Evolutionary conservation across 257 asterid genomes (phyloP).

Genomic region (Thymus quinquecostatus): DNA sequence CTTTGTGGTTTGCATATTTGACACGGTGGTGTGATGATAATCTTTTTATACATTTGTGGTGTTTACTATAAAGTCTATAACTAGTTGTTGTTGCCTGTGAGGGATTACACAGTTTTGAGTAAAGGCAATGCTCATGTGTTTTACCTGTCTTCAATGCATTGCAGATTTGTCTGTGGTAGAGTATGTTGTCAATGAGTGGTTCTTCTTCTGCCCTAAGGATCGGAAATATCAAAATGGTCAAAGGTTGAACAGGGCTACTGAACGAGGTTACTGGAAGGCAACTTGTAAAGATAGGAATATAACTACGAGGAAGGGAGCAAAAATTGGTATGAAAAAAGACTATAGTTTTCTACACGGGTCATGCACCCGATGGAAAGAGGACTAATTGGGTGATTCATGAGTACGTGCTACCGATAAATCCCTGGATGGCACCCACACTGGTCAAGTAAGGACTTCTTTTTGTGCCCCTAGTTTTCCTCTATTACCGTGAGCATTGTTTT

Average conservation of each 20-base stretch:
- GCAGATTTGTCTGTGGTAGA: constrained; percentile 80
- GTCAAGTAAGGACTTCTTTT: constrained; percentile 61
- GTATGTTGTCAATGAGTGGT: constrained; percentile 87
- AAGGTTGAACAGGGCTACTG: constrained; percentile 85
- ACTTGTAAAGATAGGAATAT: constrained; percentile 91
- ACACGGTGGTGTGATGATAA: neutral
- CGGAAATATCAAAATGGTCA: constrained; percentile 92
- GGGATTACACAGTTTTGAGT: neutral
- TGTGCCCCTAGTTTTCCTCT: neutral
- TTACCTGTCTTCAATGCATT: constrained; percentile 11
- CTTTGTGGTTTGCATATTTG: neutral
- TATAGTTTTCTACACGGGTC: constrained; percentile 81
- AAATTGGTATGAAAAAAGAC: constrained; percentile 92
- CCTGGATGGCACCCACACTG: constrained; percentile 89
- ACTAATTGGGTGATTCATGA: constrained; percentile 95
- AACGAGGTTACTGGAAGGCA: constrained; percentile 93
- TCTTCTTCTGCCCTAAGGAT: constrained; percentile 98
- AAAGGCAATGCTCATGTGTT: constrained; percentile 3
- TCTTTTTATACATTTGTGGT: neutral
- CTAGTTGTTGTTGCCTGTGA: neutral
- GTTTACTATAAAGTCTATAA: neutral
- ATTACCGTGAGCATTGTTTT: neutral
- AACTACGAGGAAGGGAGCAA: constrained; percentile 60
- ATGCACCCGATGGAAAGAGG: constrained; percentile 96
- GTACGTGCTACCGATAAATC: constrained; percentile 85